These are phyloP conservation scores for Fusarium sp. DNA, from an alignment of 2,329 filamentous ascomycete species.

Conservation along the genomic window DNA sequence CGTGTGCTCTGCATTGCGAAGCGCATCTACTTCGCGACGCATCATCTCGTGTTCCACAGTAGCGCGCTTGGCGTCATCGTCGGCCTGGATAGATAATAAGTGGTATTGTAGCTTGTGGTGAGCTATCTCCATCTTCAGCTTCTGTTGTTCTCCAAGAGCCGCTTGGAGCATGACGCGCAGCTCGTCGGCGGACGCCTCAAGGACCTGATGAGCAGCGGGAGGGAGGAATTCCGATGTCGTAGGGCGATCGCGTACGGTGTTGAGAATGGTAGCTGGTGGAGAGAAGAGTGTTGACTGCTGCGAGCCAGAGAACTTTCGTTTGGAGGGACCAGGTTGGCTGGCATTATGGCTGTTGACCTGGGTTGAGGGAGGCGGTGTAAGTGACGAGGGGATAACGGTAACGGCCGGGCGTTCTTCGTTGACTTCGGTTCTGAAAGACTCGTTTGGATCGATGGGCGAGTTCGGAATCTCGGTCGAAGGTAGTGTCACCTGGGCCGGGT, in stretches of 20 bases:
- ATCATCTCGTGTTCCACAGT: constrained; percentile 93
- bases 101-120: constrained; percentile 93
- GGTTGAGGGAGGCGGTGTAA: constrained; percentile 68
- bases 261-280: constrained; percentile 62
- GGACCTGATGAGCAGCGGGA: constrained; percentile 62
- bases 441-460: constrained; percentile 62
- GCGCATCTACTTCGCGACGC: constrained; percentile 85
- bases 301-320: constrained; percentile 51
- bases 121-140: constrained; percentile 82
- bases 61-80: constrained; percentile 86
- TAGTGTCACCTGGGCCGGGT: constrained; percentile 64
- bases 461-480: constrained; percentile 66
- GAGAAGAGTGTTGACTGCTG: constrained; percentile 64
- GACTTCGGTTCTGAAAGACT: constrained; percentile 62
- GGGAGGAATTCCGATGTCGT: constrained; percentile 55
- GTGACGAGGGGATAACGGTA: constrained; percentile 66
- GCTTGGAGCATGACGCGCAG: constrained; percentile 67
- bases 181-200: constrained; percentile 64
- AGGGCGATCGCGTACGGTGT: constrained; percentile 48
- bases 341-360: constrained; percentile 53
- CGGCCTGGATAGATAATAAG: constrained; percentile 83
- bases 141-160: constrained; percentile 66
- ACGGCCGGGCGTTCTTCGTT: constrained; percentile 58
- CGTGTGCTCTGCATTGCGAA: constrained; percentile 79
- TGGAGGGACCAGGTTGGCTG: constrained; percentile 39